Evolutionary conservation across 306 rosid species (phyloP), one percentile per base, ranked within the genome.

Genomic region (Castanospermum australe): DNA sequence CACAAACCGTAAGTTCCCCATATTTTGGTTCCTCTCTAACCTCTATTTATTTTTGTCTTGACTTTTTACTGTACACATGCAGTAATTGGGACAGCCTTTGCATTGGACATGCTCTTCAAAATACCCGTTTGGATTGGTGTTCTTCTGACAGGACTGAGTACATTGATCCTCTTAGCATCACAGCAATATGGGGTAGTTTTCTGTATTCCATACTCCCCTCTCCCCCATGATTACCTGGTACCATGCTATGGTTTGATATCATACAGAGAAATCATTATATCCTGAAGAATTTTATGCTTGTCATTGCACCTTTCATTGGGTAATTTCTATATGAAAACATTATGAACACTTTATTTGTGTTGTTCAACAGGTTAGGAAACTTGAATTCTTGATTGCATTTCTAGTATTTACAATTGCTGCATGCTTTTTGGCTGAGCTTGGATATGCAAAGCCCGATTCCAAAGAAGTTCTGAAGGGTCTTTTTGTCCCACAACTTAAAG

Each of bases 121-220:
- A 25, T 81, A 56, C 85, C 81, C 35, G 39, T 81, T 75, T 81
- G 85, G 85, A 30, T 81, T 18, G 85, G 85, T 67, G 85, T 81
- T 75, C 81, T 81, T 67, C 52, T 81, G 54, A 81, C 81, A 56
- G 85, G 85, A 55, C 22, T 75, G 42, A 81, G 85, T 25, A 81
- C 85, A 67, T 75, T 81, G 72, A 67, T 75, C 57, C 81, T 81
- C 71, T 81, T 86, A 66, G 87, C 89, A 36, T 83, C 93, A 79
- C 99, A 95, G 67, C 99, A 95, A 78, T 95, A 93, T 86, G 99
- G 99, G 97, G 99, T 93, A 91, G n/a, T 63, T 83, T 80, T 73
- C 66, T 72, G 64, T 54, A 28, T 63, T 75, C 75, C 21, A 12
- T 32, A 22, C n/a, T 47, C 35, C 60, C 36, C 24, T 61, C 75